Percentiles rank a stretch among this genome's conserved stretches.
Evolutionary conservation across 345 rosid species (phyloP).

Genomic region (Boechera stricta): DNA sequence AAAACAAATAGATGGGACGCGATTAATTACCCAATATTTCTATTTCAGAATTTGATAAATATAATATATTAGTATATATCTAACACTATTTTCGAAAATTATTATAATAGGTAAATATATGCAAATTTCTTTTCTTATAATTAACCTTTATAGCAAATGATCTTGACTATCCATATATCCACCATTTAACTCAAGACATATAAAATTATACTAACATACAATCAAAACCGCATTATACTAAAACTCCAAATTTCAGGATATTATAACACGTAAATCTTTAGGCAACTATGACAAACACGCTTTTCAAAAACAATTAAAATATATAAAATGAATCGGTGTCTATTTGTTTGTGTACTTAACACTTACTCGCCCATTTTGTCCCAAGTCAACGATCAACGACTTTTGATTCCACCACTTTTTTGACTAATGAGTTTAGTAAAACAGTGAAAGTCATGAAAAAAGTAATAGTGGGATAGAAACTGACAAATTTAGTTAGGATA

Average conservation of each 20-base stretch:
- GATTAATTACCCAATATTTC: no score
- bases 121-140: no score
- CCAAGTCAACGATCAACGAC: conserved; percentile 37
- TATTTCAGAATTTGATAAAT: no score
- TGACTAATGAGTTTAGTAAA: conserved; percentile 19
- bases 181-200: no score
- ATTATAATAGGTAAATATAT: no score
- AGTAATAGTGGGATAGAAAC: conserved; percentile 10
- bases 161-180: no score
- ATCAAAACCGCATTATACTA: no score
- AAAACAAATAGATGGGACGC: no score
- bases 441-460: conserved; percentile 11
- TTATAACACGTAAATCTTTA: background rate
- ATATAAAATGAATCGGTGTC: conserved; percentile 3
- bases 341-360: conserved; percentile 28
- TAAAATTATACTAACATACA: no score
- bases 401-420: conserved; percentile 16
- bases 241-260: background rate
- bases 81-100: no score
- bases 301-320: background rate
- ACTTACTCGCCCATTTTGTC: conserved; percentile 12
- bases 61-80: no score
- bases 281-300: conserved; percentile 15
- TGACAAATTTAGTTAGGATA: background rate
- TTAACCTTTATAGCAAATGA: no score